Base-by-base conservation (phyloP, 208 protist genomes). In the Lotmaria passim region DNA sequence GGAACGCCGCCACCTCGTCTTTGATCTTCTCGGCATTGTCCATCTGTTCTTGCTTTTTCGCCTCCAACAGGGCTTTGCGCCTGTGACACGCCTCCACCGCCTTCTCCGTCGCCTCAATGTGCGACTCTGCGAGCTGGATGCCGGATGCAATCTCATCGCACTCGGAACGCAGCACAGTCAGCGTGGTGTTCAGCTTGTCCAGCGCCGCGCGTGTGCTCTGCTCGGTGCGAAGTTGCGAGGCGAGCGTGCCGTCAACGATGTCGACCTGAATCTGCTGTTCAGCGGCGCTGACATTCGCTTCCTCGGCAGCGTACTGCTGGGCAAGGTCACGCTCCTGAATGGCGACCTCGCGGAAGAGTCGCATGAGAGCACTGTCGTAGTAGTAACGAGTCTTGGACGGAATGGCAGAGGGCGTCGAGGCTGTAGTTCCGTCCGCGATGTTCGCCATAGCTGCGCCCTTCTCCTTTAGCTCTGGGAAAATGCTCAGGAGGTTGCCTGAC, bases 31-130 rank as follows among this genome's bases (percentile, higher is more conserved):
- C 86, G 30, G 76, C 78, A 39, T 90, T 84, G 41, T 80, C 80
- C 88, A 89, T 89, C 66, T 89, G 85, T 21, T 78, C 51, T 15
- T 62, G 46, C 34, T 86, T 90, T 51, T 64, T 76, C n/a, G 79
- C 69, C 46, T 90, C 79, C 26, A 90, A 61, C 23, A 67, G 30
- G 0, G 60, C 24, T 21, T 77, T 82, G 23, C 78, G 64, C n/a
- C 15, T 63, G 12, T 65, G 24, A 44, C 72, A 79, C 14, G 61
- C 81, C 21, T 64, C 41, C 10, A 38, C 68, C 17, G 81, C 56
- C 21, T 62, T 47, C 34, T 80, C 70, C 24, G 75, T 78, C 2
- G 55, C 39, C 17, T 41, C 44, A 17, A 75, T 73, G 15, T 39
- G 57, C n/a, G 52, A 36, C 26, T 78, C 61, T 53, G 69, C 57